Percentiles rank a stretch among this genome's conserved stretches.
These are phyloP conservation scores for Colletotrichum tabaci DNA, from an alignment of 2,329 filamentous ascomycete genomes.

Conservation along the genomic window DNA sequence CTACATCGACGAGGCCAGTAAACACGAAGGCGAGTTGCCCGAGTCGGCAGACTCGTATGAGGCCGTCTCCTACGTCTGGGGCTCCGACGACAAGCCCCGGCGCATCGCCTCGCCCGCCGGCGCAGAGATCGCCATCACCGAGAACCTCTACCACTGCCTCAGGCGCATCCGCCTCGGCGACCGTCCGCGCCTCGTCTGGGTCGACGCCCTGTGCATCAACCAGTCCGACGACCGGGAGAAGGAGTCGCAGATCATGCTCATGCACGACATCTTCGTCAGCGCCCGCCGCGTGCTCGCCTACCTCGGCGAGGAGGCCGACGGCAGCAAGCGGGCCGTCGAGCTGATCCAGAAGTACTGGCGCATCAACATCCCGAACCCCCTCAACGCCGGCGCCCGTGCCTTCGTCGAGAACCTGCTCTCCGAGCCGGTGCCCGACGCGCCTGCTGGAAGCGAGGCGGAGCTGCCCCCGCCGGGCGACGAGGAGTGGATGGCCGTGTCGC, in stretches of 20 bases:
- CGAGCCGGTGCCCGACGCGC: conserved; percentile 30
- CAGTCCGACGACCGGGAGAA: conserved; percentile 39
- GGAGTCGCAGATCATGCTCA: conserved; percentile 41
- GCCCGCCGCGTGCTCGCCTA: conserved; percentile 48
- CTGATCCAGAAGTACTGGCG: conserved; percentile 40
- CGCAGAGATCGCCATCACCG: conserved; percentile 30
- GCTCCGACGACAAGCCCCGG: conserved; percentile 33
- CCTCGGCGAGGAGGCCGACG: conserved; percentile 45
- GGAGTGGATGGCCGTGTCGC: conserved; percentile 34
- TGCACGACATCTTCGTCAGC: conserved; percentile 45
- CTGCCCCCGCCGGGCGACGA: conserved; percentile 29
- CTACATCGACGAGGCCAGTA: conserved; percentile 36
- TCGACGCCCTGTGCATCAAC: conserved; percentile 46
- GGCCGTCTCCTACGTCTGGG: conserved; percentile 43
- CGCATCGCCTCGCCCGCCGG: conserved; percentile 14
- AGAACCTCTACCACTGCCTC: conserved; percentile 36
- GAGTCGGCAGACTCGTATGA: conserved; percentile 35
- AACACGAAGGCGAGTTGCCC: conserved; percentile 29
- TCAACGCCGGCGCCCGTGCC: conserved; percentile 36
- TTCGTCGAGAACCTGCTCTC: conserved; percentile 27
- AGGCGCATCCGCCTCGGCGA: conserved; percentile 33
- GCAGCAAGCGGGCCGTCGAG: conserved; percentile 32
- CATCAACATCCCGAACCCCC: conserved; percentile 23
- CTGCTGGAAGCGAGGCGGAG: conserved; percentile 13
- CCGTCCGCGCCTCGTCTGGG: conserved; percentile 41